Evolutionary conservation across 192 early-diverging fungal genomes (phyloP).

Genomic region (Mortierella antarctica): DNA sequence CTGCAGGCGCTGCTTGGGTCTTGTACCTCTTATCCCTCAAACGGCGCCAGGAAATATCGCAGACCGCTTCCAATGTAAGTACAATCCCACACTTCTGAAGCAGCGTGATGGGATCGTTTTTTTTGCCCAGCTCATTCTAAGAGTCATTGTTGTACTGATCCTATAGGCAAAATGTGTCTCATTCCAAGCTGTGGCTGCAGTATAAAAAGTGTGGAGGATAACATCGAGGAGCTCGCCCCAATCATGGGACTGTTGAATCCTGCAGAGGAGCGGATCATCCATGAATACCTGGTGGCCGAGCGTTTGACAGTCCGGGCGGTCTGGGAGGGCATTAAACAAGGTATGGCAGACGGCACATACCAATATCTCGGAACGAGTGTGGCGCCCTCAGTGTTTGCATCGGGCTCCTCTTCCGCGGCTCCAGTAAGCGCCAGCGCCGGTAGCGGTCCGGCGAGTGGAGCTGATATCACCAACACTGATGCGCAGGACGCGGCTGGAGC

Average conservation of each 20-base stretch:
- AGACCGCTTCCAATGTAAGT: conserved; percentile 36
- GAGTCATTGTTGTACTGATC: too few species aligned
- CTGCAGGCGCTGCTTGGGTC: conserved; percentile 15
- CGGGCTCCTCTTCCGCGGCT: neutral
- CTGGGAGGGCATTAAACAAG: conserved; percentile 32
- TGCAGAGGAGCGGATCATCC: conserved; percentile 4
- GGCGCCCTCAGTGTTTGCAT: neutral
- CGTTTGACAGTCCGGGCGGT: neutral
- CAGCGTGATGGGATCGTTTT: neutral
- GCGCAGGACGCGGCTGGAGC: neutral
- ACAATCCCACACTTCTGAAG: neutral
- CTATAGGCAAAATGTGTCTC: conserved; percentile 42
- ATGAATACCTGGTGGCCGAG: conserved; percentile 10
- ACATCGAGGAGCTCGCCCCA: neutral
- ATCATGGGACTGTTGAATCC: conserved; percentile 12
- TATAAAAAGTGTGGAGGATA: conserved; percentile 20
- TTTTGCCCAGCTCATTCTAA: neutral
- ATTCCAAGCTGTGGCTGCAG: conserved; percentile 25
- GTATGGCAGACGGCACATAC: conserved; percentile 22
- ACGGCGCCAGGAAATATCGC: neutral
- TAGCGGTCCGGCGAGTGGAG: neutral
- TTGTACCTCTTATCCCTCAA: conserved; percentile 13
- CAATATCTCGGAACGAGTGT: conserved; percentile 13
- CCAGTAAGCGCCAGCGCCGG: neutral
- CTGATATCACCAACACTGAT: neutral